A percentile compares a stretch with the other conserved stretches of the same genome.
Conservation (phyloP, 1,284 basidiomycete genomes). For the Cutaneotrichosporon cutaneum region DNA sequence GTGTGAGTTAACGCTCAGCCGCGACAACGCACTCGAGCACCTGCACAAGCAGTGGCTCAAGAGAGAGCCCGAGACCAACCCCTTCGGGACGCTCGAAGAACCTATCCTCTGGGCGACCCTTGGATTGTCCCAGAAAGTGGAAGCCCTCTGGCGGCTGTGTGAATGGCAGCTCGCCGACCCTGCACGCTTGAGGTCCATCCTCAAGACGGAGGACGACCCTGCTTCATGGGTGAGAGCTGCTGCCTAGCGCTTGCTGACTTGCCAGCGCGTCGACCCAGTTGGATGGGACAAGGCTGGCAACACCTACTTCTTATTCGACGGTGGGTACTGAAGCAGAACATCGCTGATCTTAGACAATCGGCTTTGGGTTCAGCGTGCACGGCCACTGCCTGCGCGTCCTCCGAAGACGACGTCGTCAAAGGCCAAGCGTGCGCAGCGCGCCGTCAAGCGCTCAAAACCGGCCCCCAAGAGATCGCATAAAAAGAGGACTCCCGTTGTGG, state of each 20-base stretch:
- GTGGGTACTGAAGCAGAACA: slow-evolving; percentile 30
- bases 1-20: slow-evolving; percentile 26
- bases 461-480: slow-evolving; percentile 31
- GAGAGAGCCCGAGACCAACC: slow-evolving; percentile 38
- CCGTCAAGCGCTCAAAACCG: slow-evolving; percentile 14
- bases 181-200: slow-evolving; percentile 55
- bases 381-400: slow-evolving; percentile 32
- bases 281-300: slow-evolving; percentile 58
- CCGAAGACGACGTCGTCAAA: slow-evolving; percentile 43
- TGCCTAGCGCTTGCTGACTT: not conserved
- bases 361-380: slow-evolving; percentile 58
- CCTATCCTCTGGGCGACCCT: slow-evolving; percentile 55
- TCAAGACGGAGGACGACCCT: slow-evolving; percentile 56
- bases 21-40: slow-evolving; percentile 48
- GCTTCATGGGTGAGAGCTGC: slow-evolving; percentile 53
- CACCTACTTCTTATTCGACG: slow-evolving; percentile 59
- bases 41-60: slow-evolving; percentile 51
- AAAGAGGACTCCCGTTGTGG: slow-evolving; percentile 17
- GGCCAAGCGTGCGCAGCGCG: slow-evolving; percentile 36
- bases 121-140: slow-evolving; percentile 55
- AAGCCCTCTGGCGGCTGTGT: slow-evolving; percentile 55
- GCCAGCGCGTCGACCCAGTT: slow-evolving; percentile 57
- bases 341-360: slow-evolving; percentile 54
- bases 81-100: slow-evolving; percentile 47
- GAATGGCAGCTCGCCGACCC: slow-evolving; percentile 60